These are phyloP conservation scores for Rhizopus sp. DNA, from an alignment of 371 early-diverging fungal genomes.

Conservation along the genomic window DNA sequence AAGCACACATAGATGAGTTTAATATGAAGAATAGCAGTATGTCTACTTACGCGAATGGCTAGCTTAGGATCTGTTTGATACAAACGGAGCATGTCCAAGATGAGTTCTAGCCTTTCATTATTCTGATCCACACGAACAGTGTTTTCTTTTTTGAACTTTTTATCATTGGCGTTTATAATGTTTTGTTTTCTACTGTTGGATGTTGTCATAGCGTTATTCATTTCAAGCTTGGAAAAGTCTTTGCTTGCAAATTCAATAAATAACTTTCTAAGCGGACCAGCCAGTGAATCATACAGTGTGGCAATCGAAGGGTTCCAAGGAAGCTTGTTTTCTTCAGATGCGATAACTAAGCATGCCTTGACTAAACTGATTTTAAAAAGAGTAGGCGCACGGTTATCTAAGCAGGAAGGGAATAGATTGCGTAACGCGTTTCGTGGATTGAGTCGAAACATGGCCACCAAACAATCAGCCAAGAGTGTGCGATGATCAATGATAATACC, in stretches of 20 bases:
- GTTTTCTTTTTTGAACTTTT: conserved; percentile 43
- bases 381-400: conserved; percentile 67
- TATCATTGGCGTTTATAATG: conserved; percentile 30
- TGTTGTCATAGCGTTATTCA: conserved; percentile 12
- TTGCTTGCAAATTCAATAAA: conserved; percentile 63
- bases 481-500: conserved; percentile 59
- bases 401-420: conserved; percentile 67
- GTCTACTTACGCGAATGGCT: conserved; percentile 63
- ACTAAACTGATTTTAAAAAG: conserved; percentile 77
- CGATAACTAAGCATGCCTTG: conserved; percentile 73
- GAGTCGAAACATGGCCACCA: conserved; percentile 75
- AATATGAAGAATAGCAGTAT: not conserved
- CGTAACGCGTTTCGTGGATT: conserved; percentile 72
- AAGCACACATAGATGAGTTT: conserved; percentile 3
- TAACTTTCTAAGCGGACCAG: conserved; percentile 66
- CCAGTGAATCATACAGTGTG: conserved; percentile 65
- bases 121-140: conserved; percentile 46
- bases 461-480: conserved; percentile 68
- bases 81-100: conserved; percentile 71
- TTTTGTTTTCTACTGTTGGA: conserved; percentile 24
- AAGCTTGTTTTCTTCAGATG: conserved; percentile 66
- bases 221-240: conserved; percentile 39
- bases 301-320: conserved; percentile 80
- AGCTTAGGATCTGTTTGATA: conserved; percentile 75
- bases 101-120: conserved; percentile 69